phyloP scores from a whole-genome alignment of 768 basidiomycete genomes.

The Obba rivulosa region DNA sequence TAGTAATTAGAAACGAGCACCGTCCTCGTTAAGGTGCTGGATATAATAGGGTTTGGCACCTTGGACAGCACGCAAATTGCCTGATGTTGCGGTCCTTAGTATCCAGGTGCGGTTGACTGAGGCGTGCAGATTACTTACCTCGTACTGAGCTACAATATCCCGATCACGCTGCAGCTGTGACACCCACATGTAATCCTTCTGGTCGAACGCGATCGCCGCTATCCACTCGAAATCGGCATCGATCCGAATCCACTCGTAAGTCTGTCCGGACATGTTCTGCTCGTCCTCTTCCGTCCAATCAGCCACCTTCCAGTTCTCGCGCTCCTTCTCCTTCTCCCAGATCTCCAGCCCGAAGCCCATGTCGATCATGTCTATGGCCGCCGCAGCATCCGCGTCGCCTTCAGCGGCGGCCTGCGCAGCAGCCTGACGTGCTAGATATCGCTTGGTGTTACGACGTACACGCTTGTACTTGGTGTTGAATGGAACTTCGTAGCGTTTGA shows the following conservation, averaged over 20 bases:
- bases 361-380: slow-evolving; percentile 90
- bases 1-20: slow-evolving; percentile 94
- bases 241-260: slow-evolving; percentile 99
- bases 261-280: slow-evolving; percentile 87
- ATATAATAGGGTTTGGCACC: slow-evolving; percentile 79
- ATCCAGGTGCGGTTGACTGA: background rate
- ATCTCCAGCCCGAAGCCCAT: slow-evolving; percentile 91
- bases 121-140: slow-evolving; percentile 47
- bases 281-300: slow-evolving; percentile 99
- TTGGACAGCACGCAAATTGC: slow-evolving; percentile 85
- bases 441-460: slow-evolving; percentile 91
- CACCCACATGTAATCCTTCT: slow-evolving; percentile 99
- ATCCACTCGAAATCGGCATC: slow-evolving; percentile 99
- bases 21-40: slow-evolving; percentile 88
- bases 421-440: slow-evolving; percentile 89
- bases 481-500: slow-evolving; percentile 95
- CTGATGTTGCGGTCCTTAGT: slow-evolving; percentile 34
- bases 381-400: slow-evolving; percentile 86
- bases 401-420: slow-evolving; percentile 91
- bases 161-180: slow-evolving; percentile 92
- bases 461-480: slow-evolving; percentile 99
- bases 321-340: slow-evolving; percentile 93
- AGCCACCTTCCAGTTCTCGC: slow-evolving; percentile 92
- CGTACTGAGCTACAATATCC: slow-evolving; percentile 95
- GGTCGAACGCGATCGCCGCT: slow-evolving; percentile 84